Evolutionary conservation across 2,329 filamentous ascomycete genomes (phyloP).

Genomic region (Grosmannia clavigera): DNA sequence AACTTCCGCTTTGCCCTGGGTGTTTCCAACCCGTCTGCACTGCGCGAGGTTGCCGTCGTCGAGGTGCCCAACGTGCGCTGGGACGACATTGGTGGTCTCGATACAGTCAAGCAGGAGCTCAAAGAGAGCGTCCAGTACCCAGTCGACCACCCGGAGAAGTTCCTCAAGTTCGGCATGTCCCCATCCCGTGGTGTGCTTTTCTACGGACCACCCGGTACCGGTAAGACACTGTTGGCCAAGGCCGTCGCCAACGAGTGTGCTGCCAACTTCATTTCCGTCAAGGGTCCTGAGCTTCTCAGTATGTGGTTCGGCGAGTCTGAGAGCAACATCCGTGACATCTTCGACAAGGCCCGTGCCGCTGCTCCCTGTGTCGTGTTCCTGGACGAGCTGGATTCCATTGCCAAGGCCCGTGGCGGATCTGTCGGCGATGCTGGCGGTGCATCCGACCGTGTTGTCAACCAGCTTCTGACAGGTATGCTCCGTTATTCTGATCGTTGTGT

Average conservation of each 20-base stretch:
- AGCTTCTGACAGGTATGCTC: constrained; percentile 62
- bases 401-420: constrained; percentile 97
- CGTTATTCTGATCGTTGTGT: neutral
- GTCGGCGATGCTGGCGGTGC: constrained; percentile 93
- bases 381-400: constrained; percentile 96
- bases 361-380: constrained; percentile 98
- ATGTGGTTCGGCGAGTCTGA: constrained; percentile 99
- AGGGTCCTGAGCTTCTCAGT: constrained; percentile 93
- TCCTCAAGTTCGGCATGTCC: constrained; percentile 98
- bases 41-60: constrained; percentile 96
- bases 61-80: constrained; percentile 98
- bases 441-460: constrained; percentile 98
- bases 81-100: constrained; percentile 98
- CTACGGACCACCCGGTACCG: constrained; percentile 97
- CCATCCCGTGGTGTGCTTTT: constrained; percentile 97
- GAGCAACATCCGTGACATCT: constrained; percentile 99
- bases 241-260: constrained; percentile 98
- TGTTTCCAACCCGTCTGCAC: constrained; percentile 95
- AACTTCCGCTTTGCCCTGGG: constrained; percentile 99
- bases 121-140: constrained; percentile 98
- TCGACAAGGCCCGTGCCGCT: constrained; percentile 97
- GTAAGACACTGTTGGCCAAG: constrained; percentile 99
- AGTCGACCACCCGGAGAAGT: constrained; percentile 98
- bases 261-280: constrained; percentile 99
- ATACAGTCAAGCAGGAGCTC: constrained; percentile 97